Evolutionary conservation across 345 rosid species (phyloP), one percentile per base, ranked within the genome.

Genomic region (Carallia brachiata): DNA sequence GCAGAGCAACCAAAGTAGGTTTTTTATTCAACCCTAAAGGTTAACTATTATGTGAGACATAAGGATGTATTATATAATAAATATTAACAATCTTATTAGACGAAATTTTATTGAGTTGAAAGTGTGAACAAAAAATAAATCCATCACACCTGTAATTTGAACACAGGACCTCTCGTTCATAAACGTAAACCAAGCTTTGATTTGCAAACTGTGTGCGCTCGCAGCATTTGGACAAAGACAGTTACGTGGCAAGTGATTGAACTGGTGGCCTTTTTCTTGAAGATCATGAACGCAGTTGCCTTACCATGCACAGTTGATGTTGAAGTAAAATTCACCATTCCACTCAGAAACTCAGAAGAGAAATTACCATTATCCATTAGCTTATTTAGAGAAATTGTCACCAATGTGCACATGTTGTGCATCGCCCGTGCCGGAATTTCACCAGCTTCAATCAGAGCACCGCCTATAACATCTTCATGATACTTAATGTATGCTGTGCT

Each of bases 231-330:
- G 19, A 68, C 18, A 68, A 23, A 36, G 8, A 63, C 2, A 40
- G 73, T 36, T 1, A 74, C 8, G 27, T 74, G 28, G 27, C 77
- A 74, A n/a, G 28, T 55, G 31, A 10, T 18, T 5, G 36, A 54
- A 67, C 63, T 19, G 19, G 48, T 44, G 19, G 77, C 77, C n/a
- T 74, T 57, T 10, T 2, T 4, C 65, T 68, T 74, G 63, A 68
- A 40, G 68, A 74, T 39, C 71, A 67, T 62, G 2, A 80, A 70
- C 18, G 79, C 62, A 56, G 50, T 77, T 1, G 58, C 80, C 65
- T 77, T 62, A 2, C 84, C 88, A 16, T 79, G 73, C 78, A 82
- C 61, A 1, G 60, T 62, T 1, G 84, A 73, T 0, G 73, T 55
- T 1, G 86, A 58, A 18, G 81, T 82, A 36, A 80, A 44, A 62